A percentile compares a stretch with the other conserved stretches of the same genome.
Conservation (phyloP, 352 stramenopile genomes). For the Phytophthora fragariae region DNA sequence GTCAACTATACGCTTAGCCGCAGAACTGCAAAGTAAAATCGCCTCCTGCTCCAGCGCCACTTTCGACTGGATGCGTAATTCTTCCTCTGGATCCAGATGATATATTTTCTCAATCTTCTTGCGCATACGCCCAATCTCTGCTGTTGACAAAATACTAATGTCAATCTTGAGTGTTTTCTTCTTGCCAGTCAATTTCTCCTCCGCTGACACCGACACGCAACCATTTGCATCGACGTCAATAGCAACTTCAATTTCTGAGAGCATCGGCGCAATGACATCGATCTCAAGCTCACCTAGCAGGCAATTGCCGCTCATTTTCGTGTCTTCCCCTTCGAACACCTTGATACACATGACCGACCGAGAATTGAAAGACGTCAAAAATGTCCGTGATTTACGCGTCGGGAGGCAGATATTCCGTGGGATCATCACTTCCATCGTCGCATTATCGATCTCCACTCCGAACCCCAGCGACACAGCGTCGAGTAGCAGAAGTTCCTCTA, state of each 20-base stretch:
- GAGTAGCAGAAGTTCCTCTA: background rate
- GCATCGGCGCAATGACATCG: background rate
- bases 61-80: background rate
- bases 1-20: background rate
- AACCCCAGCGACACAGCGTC: background rate
- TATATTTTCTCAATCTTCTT: background rate
- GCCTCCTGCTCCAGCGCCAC: background rate
- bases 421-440: background rate
- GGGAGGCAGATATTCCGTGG: background rate
- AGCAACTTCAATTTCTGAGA: background rate
- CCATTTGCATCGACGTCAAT: background rate
- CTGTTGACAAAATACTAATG: background rate
- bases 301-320: background rate
- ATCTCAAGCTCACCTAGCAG: background rate
- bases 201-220: background rate
- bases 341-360: background rate
- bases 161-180: background rate
- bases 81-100: background rate
- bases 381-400: background rate
- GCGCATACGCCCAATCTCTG: background rate
- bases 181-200: background rate
- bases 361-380: background rate
- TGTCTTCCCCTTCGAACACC: background rate
- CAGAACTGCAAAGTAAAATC: background rate
- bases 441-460: background rate